These are phyloP conservation scores for Verbena officinalis DNA, from an alignment of 257 asterid genomes.

Conservation along the genomic window DNA sequence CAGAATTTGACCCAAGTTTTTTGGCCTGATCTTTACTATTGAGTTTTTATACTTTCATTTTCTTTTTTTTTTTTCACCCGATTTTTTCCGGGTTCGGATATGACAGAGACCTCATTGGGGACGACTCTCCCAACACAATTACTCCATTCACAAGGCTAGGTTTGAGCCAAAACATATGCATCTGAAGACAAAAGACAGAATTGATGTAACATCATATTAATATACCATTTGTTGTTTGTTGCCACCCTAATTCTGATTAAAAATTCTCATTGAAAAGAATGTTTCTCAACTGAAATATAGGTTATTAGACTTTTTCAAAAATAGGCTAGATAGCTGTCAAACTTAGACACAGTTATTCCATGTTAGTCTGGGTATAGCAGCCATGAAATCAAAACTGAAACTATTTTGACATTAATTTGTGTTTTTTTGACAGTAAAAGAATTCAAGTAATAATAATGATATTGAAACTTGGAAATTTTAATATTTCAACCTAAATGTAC, in stretches of 20 bases:
- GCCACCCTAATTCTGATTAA: background rate
- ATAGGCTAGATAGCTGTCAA: too few species aligned
- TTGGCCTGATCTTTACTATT: background rate
- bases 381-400: background rate
- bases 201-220: background rate
- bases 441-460: background rate
- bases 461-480: background rate
- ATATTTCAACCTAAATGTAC: background rate
- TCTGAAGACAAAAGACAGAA: slow-evolving; percentile 10
- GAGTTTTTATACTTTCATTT: too few species aligned
- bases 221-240: slow-evolving; percentile 6
- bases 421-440: background rate
- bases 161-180: background rate
- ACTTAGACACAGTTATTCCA: background rate
- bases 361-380: too few species aligned
- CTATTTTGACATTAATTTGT: background rate
- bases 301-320: too few species aligned
- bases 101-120: too few species aligned
- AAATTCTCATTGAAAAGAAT: background rate
- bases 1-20: background rate
- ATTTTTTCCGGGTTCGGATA: too few species aligned
- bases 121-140: too few species aligned
- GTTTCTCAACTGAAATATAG: background rate
- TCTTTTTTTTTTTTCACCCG: too few species aligned
- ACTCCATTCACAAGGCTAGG: too few species aligned